phyloP scores from a whole-genome alignment of 2,329 filamentous ascomycete species.

The Trichophyton mentagrophytes region DNA sequence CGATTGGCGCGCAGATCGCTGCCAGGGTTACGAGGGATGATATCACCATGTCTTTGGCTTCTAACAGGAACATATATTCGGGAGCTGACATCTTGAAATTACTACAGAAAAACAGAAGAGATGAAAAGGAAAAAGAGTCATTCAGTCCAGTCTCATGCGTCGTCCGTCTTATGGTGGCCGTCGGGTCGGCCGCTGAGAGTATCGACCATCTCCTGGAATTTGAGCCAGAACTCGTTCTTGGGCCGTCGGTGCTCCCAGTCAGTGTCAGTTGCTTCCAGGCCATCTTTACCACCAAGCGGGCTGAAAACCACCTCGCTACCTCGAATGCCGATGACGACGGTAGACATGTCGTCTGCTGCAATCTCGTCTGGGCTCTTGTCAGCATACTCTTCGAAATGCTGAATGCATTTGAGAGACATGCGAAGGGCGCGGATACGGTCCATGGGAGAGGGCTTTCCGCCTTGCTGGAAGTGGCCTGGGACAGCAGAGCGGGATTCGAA shows the following conservation, averaged over 20 bases:
- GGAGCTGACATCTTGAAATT: neutral
- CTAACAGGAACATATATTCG: neutral
- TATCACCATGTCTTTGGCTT: neutral
- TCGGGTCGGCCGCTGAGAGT: slow-evolving; percentile 61
- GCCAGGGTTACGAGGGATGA: neutral
- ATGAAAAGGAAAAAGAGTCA: neutral
- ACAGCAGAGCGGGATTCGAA: slow-evolving; percentile 90
- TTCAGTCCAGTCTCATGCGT: neutral
- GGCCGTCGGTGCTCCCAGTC: slow-evolving; percentile 88
- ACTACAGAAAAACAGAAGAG: neutral
- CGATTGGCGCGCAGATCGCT: neutral
- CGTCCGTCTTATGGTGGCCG: slow-evolving; percentile 15
- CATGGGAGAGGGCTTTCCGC: slow-evolving; percentile 86
- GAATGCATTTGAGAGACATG: slow-evolving; percentile 84
- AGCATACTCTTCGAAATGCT: slow-evolving; percentile 72
- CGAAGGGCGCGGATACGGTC: slow-evolving; percentile 85
- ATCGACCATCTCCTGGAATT: slow-evolving; percentile 68
- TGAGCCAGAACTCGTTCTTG: slow-evolving; percentile 72
- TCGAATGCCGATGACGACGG: slow-evolving; percentile 80
- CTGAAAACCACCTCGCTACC: slow-evolving; percentile 83
- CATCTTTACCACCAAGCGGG: slow-evolving; percentile 49
- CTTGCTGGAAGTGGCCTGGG: slow-evolving; percentile 88
- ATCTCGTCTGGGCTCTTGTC: slow-evolving; percentile 55
- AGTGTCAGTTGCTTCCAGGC: slow-evolving; percentile 70
- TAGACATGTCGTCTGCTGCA: slow-evolving; percentile 57